Conservation (phyloP, 306 rosid species). For the Sesbania bispinosa region DNA sequence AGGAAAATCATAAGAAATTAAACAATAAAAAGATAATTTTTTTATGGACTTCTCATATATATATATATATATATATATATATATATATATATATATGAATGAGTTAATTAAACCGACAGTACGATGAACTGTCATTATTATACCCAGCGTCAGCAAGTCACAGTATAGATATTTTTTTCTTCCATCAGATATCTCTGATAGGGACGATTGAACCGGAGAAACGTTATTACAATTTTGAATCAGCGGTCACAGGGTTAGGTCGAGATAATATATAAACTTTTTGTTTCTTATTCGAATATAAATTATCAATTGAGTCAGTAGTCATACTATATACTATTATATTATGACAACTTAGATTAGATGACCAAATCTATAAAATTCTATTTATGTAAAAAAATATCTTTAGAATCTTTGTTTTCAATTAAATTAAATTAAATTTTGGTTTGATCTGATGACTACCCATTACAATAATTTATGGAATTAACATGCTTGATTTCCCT, state of each 20-base stretch:
- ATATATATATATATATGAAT: no score
- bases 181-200: background rate
- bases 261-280: background rate
- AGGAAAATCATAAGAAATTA: no score
- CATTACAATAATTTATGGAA: background rate
- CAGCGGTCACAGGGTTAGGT: background rate
- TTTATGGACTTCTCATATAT: no score
- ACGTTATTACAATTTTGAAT: background rate
- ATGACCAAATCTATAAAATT: background rate
- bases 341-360: background rate
- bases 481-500: background rate
- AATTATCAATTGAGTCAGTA: background rate
- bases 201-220: background rate
- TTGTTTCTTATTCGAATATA: background rate
- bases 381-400: no score
- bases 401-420: background rate
- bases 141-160: background rate
- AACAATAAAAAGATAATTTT: no score
- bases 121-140: background rate
- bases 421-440: background rate
- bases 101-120: no score
- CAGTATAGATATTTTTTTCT: background rate
- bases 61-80: no score
- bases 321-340: background rate
- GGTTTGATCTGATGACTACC: background rate